phyloP scores from a whole-genome alignment of 1,284 basidiomycete species.

The Irpex rosettiformis region DNA sequence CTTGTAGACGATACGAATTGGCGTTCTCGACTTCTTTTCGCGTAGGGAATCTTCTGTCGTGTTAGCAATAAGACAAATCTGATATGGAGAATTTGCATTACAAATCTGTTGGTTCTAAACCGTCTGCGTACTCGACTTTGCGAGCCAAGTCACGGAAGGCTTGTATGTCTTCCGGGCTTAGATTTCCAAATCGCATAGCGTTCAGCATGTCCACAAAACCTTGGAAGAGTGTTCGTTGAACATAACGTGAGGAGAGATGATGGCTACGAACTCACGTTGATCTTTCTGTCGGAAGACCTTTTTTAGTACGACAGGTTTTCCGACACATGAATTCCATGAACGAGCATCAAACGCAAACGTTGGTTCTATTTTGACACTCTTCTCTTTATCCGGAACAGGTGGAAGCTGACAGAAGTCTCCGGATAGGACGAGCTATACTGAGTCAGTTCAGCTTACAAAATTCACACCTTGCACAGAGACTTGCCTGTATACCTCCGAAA shows the following conservation, averaged over 20 bases:
- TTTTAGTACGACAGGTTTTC: constrained; percentile 33
- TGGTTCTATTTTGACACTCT: constrained; percentile 29
- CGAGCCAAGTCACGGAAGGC: constrained; percentile 62
- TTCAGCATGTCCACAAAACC: constrained; percentile 73
- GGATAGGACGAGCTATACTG: constrained; percentile 59
- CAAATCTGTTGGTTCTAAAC: constrained; percentile 81
- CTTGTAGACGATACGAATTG: constrained; percentile 45
- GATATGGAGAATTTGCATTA: constrained; percentile 29
- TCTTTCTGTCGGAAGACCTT: constrained; percentile 44
- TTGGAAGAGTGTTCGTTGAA: constrained; percentile 15
- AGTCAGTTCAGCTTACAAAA: not conserved
- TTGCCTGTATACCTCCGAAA: constrained; percentile 74
- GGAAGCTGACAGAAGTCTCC: constrained; percentile 83
- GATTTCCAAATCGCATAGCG: constrained; percentile 60
- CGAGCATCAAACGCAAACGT: constrained; percentile 68
- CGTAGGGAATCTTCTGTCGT: constrained; percentile 46
- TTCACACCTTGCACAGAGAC: not conserved
- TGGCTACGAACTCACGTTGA: constrained; percentile 41
- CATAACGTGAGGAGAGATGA: not conserved
- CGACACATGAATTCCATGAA: constrained; percentile 51
- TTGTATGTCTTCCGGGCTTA: constrained; percentile 43
- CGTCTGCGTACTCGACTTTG: constrained; percentile 62
- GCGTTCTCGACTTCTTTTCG: constrained; percentile 58
- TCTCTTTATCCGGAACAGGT: constrained; percentile 52
- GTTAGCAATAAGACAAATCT: not conserved